Evolutionary conservation across 441 rosid species (phyloP), one percentile per base, ranked within the genome.

Genomic region (Eutrema salsugineum): DNA sequence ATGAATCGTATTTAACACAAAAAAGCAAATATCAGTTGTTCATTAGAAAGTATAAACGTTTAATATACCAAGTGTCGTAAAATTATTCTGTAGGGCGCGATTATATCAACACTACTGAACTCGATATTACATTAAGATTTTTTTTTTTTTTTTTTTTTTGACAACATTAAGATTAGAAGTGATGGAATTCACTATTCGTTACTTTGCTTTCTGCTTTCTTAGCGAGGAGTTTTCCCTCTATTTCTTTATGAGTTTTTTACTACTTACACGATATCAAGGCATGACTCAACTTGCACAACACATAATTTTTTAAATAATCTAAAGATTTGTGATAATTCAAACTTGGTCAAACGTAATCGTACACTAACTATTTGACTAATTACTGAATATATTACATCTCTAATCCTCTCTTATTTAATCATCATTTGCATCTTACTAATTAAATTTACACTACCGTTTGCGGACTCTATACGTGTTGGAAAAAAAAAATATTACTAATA

Each of bases 201-300:
- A n/a, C n/a, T n/a, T n/a, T n/a, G n/a, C n/a, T n/a, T n/a, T n/a
- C n/a, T n/a, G n/a, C n/a, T n/a, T n/a, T n/a, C n/a, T n/a, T n/a
- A n/a, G n/a, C n/a, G n/a, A n/a, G n/a, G n/a, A n/a, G n/a, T n/a
- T n/a, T n/a, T n/a, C n/a, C n/a, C n/a, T n/a, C n/a, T n/a, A n/a
- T n/a, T n/a, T n/a, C n/a, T n/a, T n/a, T n/a, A n/a, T n/a, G n/a
- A n/a, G n/a, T n/a, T n/a, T n/a, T n/a, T n/a, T n/a, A n/a, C 53
- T 61, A 27, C 8, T 1, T 16, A 46, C 17, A 28, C 39, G 28
- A 30, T 42, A 49, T 20, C 46, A 62, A 30, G 54, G 67, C 30
- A 63, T 63, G 54, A 63, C 54, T 63, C 67, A 63, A 44, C 54
- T 16, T 44, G 67, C 67, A 63, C 44, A 17, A 62, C 53, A 36